Percentiles rank a stretch among this genome's conserved stretches.
Evolutionary conservation across 306 rosid genomes (phyloP).

Genomic region (Herpetospermum pedunculosum): DNA sequence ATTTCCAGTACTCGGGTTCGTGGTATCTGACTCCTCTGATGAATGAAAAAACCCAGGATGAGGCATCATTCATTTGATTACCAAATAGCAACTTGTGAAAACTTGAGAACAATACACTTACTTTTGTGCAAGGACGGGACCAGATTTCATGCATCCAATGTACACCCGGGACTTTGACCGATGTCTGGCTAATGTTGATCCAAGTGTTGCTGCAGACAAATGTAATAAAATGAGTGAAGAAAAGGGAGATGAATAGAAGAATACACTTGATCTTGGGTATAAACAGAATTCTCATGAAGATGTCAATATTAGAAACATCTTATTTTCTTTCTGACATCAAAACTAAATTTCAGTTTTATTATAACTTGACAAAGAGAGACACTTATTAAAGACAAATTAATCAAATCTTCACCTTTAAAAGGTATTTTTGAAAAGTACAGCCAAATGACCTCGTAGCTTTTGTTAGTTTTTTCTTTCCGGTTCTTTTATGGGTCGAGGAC

Average conservation of each 20-base stretch:
- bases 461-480: background rate
- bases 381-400: background rate
- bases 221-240: background rate
- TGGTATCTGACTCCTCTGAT: slow-evolving; percentile 49
- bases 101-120: slow-evolving; percentile 4
- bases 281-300: background rate
- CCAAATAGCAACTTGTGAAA: background rate
- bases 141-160: slow-evolving; percentile 58
- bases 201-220: slow-evolving; percentile 32
- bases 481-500: background rate
- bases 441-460: background rate
- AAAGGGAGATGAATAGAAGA: background rate
- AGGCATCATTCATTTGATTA: background rate
- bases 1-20: slow-evolving; percentile 55
- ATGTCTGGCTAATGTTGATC: slow-evolving; percentile 43
- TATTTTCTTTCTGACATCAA: background rate
- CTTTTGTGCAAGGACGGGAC: slow-evolving; percentile 55
- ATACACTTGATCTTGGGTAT: background rate
- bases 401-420: background rate
- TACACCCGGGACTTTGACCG: slow-evolving; percentile 33
- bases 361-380: background rate
- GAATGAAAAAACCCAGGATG: background rate
- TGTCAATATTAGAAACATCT: background rate
- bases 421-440: background rate
- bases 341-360: background rate